Evolutionary conservation across 1,284 basidiomycete genomes (phyloP).

Genomic region (Calocybe gambosa): DNA sequence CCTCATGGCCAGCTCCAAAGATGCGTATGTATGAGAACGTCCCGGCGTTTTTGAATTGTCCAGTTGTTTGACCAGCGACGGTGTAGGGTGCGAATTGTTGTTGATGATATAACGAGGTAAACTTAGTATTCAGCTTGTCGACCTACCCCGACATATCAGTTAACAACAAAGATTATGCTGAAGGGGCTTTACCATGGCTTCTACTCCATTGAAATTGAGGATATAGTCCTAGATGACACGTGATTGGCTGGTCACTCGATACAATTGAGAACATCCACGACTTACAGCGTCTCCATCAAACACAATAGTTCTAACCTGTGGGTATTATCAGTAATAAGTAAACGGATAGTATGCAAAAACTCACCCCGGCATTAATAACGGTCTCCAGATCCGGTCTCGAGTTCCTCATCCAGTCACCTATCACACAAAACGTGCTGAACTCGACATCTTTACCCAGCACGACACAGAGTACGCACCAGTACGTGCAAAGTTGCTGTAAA

Average conservation of each 20-base stretch:
- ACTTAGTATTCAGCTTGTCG: slow-evolving; percentile 36
- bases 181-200: slow-evolving; percentile 43
- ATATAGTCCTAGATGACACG: slow-evolving; percentile 44
- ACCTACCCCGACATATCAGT: slow-evolving; percentile 24
- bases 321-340: neutral
- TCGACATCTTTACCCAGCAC: too few species aligned
- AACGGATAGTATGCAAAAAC: slow-evolving; percentile 13
- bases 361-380: slow-evolving; percentile 55
- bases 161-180: too few species aligned
- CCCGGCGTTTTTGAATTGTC: slow-evolving; percentile 54
- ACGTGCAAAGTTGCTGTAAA: slow-evolving; percentile 50
- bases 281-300: slow-evolving; percentile 54
- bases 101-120: slow-evolving; percentile 30
- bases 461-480: slow-evolving; percentile 27
- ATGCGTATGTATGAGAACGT: slow-evolving; percentile 56
- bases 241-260: too few species aligned
- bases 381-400: slow-evolving; percentile 47
- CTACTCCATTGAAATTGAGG: slow-evolving; percentile 53
- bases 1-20: slow-evolving; percentile 47
- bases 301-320: slow-evolving; percentile 36
- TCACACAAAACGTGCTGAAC: slow-evolving; percentile 5
- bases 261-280: neutral
- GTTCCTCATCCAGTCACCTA: slow-evolving; percentile 65
- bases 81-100: slow-evolving; percentile 43
- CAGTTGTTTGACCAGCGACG: slow-evolving; percentile 43